A percentile compares a stretch with the other conserved stretches of the same genome.
phyloP scores from a whole-genome alignment of 164 flowering plant species.

The Cinnamomum chago region DNA sequence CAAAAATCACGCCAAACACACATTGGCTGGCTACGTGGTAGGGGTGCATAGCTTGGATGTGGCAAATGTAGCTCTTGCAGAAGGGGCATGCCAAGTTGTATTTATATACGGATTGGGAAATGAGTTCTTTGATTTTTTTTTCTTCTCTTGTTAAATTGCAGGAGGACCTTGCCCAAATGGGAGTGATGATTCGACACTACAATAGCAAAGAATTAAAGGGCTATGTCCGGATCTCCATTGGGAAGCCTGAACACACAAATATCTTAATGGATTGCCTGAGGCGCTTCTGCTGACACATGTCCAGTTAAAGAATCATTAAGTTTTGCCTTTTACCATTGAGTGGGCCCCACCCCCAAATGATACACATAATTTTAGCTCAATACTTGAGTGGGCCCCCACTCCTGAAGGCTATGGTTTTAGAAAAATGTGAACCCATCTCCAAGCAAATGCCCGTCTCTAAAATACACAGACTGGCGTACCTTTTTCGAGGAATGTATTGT shows the following conservation, averaged over 20 bases:
- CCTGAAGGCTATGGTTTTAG: too few relatives aligned
- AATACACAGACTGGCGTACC: too few relatives aligned
- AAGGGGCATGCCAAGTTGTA: background rate
- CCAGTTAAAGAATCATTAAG: background rate
- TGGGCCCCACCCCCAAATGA: too few relatives aligned
- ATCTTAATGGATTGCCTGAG: conserved; percentile 64
- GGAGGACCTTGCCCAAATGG: conserved; percentile 93
- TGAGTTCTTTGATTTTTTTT: background rate
- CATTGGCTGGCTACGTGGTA: background rate
- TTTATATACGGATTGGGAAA: background rate
- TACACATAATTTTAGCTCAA: too few relatives aligned
- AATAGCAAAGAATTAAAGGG: conserved; percentile 76
- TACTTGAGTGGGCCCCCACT: too few relatives aligned
- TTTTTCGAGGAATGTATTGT: too few relatives aligned
- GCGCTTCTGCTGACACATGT: conserved; percentile 3
- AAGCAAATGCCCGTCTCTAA: too few relatives aligned
- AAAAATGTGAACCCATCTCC: too few relatives aligned
- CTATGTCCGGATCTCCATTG: conserved; percentile 86
- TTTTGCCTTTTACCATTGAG: background rate
- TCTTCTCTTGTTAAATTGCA: conserved; percentile 21
- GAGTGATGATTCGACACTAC: conserved; percentile 98
- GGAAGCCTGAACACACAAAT: conserved; percentile 96
- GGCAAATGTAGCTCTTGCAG: background rate
- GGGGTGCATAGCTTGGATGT: background rate
- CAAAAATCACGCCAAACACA: too few relatives aligned